These are phyloP conservation scores for Lagerstroemia speciosa DNA, from an alignment of 345 rosid genomes.

Conservation along the genomic window DNA sequence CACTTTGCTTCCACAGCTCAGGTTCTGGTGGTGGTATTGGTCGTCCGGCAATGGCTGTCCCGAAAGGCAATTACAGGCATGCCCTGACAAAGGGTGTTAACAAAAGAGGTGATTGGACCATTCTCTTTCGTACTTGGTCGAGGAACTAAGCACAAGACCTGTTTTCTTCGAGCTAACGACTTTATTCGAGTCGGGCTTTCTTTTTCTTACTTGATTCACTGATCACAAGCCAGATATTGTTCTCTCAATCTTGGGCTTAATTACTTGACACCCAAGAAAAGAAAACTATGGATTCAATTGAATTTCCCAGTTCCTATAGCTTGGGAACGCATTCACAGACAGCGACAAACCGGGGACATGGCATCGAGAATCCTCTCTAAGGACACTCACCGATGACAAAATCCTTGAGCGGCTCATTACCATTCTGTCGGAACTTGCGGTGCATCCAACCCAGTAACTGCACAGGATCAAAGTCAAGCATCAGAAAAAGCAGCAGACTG, in stretches of 20 bases:
- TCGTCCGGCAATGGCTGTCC: constrained; percentile 52
- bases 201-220: no score
- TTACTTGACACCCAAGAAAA: background rate
- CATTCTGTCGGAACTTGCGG: constrained; percentile 59
- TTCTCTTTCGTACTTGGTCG: no score
- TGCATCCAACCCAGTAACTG: constrained; percentile 89
- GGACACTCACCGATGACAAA: constrained; percentile 39
- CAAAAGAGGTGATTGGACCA: background rate
- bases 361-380: no score
- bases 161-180: no score
- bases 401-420: constrained; percentile 51
- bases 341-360: background rate
- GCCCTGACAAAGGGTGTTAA: constrained; percentile 24
- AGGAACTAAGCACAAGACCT: background rate
- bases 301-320: background rate
- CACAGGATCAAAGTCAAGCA: constrained; percentile 18
- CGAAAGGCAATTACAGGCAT: constrained; percentile 45
- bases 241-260: no score
- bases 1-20: constrained; percentile 28
- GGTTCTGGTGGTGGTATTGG: constrained; percentile 40
- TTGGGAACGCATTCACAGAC: background rate
- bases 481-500: background rate
- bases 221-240: no score
- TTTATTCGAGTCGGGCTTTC: no score
- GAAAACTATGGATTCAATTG: background rate